These are phyloP conservation scores for Debaryomyces robertsiae DNA, from an alignment of 1,139 yeast species.

Conservation along the genomic window DNA sequence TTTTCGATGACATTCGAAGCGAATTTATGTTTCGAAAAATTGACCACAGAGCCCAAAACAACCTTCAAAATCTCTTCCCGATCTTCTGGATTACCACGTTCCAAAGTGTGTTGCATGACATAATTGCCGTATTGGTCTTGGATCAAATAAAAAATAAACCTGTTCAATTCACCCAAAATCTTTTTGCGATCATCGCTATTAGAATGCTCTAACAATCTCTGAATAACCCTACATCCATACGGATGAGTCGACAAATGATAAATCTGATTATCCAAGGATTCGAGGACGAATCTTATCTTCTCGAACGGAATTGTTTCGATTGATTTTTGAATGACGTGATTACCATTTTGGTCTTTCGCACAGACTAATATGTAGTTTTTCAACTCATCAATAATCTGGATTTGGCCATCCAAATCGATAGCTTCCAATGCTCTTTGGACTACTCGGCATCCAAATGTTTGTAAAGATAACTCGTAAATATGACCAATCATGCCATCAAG, in stretches of 20 bases:
- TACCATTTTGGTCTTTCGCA: slow-evolving; percentile 96
- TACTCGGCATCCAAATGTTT: slow-evolving; percentile 98
- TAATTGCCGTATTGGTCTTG: slow-evolving; percentile 98
- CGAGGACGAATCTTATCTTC: slow-evolving; percentile 69
- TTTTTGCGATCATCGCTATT: slow-evolving; percentile 62
- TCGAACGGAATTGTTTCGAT: slow-evolving; percentile 84
- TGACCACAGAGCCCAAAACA: slow-evolving; percentile 64
- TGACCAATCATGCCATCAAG: slow-evolving; percentile 78
- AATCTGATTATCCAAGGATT: slow-evolving; percentile 74
- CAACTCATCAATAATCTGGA: slow-evolving; percentile 70
- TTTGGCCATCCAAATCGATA: slow-evolving; percentile 67
- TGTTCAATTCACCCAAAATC: slow-evolving; percentile 70
- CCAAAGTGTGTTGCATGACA: slow-evolving; percentile 93
- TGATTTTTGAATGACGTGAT: slow-evolving; percentile 95
- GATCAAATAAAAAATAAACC: slow-evolving; percentile 73
- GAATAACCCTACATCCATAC: slow-evolving; percentile 96
- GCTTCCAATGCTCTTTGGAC: slow-evolving; percentile 92
- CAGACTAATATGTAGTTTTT: slow-evolving; percentile 70
- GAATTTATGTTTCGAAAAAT: slow-evolving; percentile 89
- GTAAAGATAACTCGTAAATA: slow-evolving; percentile 74
- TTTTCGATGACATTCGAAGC: slow-evolving; percentile 98
- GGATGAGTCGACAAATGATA: slow-evolving; percentile 93
- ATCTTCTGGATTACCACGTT: slow-evolving; percentile 62
- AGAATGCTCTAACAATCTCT: slow-evolving; percentile 81
- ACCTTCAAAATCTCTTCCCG: slow-evolving; percentile 44